Base-by-base conservation (phyloP, 805 yeast species). In the Isabelozyma heimii region DNA sequence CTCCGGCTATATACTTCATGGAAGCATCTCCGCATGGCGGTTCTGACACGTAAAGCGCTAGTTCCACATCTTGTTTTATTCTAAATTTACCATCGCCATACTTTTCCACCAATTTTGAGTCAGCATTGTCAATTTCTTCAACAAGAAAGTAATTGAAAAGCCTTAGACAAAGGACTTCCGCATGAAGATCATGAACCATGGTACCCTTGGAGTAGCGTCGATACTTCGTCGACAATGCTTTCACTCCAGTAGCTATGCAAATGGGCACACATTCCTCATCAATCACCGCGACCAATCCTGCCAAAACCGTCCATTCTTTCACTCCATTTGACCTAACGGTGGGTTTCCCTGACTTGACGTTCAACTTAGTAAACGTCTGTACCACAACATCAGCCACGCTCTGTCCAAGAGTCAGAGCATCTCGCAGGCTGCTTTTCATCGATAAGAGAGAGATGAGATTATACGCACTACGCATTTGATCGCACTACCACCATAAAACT, bases 11-110 rank as follows among this genome's bases (percentile, higher is more conserved):
- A 24, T 62, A 58, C 0, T 67, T 76, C 82, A 90, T 79, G 5
- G 95, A 85, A 0, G 89, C 84, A 62, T 91, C 97, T 1, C 98
- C 98, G 70, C 98, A 91, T 0, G 97, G 97, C 0, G 85, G 73
- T 52, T 87, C 94, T 9, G 91, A 82, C 5, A 87, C 70, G 51
- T 81, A 85, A 53, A 90, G 61, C 0, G 83, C 85, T 47, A 90
- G 64, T 44, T 72, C 59, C 42, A 79, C 62, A 2, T 66, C 69
- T 0, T 53, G 45, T 40, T 66, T 76, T 44, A 81, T 45, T 24
- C 37, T 50, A 50, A 57, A 82, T 37, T 48, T 51, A 2, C 43
- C 49, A 12, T 28, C 47, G 24, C 50, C 42, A 15, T 46, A 49
- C 44, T 20, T 20, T 20, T 64, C 65, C 17, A 65, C 44, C 5